A percentile compares a stretch with the other conserved stretches of the same genome.
Conservation (phyloP, 2,329 filamentous ascomycete genomes). For the Geoglossum cookeanum region DNA sequence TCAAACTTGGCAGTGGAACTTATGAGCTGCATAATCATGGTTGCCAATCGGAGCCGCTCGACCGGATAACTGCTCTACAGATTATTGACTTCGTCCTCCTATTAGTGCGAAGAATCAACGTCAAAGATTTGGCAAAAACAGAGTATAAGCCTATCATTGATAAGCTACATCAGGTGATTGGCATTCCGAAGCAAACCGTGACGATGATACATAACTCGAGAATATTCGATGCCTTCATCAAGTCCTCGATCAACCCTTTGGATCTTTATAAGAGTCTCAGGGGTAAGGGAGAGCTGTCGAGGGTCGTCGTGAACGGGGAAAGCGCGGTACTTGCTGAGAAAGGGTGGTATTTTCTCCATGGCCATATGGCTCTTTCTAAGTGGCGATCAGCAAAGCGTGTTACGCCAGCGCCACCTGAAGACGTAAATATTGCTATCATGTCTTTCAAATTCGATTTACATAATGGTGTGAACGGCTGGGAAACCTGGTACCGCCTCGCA, state of each 20-base stretch:
- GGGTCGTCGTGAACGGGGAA: slow-evolving; percentile 49
- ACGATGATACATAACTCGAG: slow-evolving; percentile 76
- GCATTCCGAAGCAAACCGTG: slow-evolving; percentile 51
- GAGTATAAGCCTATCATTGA: slow-evolving; percentile 83
- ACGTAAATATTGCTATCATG: slow-evolving; percentile 61
- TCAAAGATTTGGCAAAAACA: slow-evolving; percentile 82
- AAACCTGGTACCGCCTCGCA: slow-evolving; percentile 75
- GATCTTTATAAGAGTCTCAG: slow-evolving; percentile 63
- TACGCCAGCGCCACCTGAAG: slow-evolving; percentile 61
- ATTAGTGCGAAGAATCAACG: slow-evolving; percentile 63
- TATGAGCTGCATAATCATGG: slow-evolving; percentile 59
- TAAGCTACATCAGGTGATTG: slow-evolving; percentile 76
- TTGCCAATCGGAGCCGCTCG: slow-evolving; percentile 57
- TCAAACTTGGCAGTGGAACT: slow-evolving; percentile 51
- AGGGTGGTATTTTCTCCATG: slow-evolving; percentile 84
- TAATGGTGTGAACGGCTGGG: slow-evolving; percentile 65
- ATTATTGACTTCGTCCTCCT: slow-evolving; percentile 69
- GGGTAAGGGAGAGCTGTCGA: slow-evolving; percentile 56
- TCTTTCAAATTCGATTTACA: slow-evolving; percentile 70
- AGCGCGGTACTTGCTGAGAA: slow-evolving; percentile 51
- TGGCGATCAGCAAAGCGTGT: slow-evolving; percentile 65
- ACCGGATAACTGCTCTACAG: slow-evolving; percentile 60
- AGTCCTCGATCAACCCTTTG: slow-evolving; percentile 64
- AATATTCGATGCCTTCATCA: slow-evolving; percentile 63
- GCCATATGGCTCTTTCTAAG: slow-evolving; percentile 72